Evolutionary conservation across 768 basidiomycete genomes (phyloP).

Genomic region (Tricholoma matsutake): DNA sequence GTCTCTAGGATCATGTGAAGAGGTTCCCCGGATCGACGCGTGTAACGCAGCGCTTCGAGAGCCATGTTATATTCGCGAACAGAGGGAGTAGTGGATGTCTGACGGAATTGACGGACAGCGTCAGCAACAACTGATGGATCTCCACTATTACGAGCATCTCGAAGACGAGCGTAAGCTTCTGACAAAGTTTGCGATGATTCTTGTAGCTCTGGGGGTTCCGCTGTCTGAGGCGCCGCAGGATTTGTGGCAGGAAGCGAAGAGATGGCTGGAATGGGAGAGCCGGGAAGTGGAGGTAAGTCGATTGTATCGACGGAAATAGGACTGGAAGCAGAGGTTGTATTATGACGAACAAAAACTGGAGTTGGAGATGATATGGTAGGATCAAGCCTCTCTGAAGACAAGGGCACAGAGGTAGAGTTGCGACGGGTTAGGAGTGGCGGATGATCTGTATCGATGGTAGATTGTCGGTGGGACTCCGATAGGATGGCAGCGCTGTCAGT

Average conservation of each 20-base stretch:
- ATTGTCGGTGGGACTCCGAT: constrained; percentile 17
- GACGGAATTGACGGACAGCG: constrained; percentile 34
- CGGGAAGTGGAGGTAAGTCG: constrained; percentile 1
- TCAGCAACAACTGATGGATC: constrained; percentile 28
- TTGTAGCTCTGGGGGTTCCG: constrained; percentile 3
- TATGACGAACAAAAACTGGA: constrained; percentile 10
- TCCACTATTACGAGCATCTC: constrained; percentile 21
- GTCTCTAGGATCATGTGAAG: constrained; percentile 56
- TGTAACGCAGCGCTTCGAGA: constrained; percentile 47
- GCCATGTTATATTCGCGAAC: constrained; percentile 62
- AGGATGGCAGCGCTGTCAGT: constrained; percentile 7
- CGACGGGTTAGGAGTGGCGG: constrained; percentile 40
- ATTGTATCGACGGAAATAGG: neutral
- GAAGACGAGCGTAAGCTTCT: constrained; percentile 22
- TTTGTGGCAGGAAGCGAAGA: constrained; percentile 14
- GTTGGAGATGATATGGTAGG: constrained; percentile 17
- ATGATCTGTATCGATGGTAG: constrained; percentile 15
- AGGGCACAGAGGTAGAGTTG: constrained; percentile 42
- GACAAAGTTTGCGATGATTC: constrained; percentile 5
- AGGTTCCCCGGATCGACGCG: constrained; percentile 48
- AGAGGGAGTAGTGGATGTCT: constrained; percentile 29
- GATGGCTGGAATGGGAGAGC: constrained; percentile 10
- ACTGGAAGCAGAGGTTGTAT: constrained; percentile 12
- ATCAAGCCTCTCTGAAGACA: constrained; percentile 20
- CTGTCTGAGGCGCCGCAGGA: constrained; percentile 20